These are phyloP conservation scores for Pezicula carpinea DNA, from an alignment of 2,329 filamentous ascomycete genomes.

Conservation along the genomic window DNA sequence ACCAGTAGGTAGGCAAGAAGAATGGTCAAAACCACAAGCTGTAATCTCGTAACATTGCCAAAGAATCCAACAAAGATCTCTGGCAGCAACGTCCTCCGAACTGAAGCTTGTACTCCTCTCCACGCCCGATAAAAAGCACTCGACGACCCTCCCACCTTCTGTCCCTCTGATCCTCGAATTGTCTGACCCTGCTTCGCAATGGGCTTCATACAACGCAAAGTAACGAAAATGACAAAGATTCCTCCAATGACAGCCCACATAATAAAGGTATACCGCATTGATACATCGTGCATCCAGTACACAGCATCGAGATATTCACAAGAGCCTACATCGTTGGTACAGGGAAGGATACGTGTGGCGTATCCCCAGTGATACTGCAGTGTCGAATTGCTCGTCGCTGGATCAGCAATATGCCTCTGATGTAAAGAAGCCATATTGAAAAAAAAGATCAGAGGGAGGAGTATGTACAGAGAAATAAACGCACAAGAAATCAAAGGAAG, in stretches of 20 bases:
- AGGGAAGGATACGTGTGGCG: conserved; percentile 46
- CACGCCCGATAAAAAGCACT: conserved; percentile 21
- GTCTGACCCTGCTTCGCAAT: conserved; percentile 15
- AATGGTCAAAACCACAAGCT: conserved; percentile 56
- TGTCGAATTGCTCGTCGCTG: background rate
- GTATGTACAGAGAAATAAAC: too few species aligned
- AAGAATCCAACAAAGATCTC: conserved; percentile 56
- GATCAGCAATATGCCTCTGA: background rate
- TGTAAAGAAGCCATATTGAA: background rate
- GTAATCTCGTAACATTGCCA: conserved; percentile 62
- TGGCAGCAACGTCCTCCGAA: conserved; percentile 48
- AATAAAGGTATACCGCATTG: conserved; percentile 52
- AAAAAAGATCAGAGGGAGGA: background rate
- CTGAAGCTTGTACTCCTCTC: conserved; percentile 6
- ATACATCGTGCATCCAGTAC: conserved; percentile 47
- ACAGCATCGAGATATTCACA: conserved; percentile 54
- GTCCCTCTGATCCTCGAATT: conserved; percentile 20
- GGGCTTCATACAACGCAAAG: conserved; percentile 28
- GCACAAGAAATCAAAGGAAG: too few species aligned
- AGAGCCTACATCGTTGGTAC: conserved; percentile 51
- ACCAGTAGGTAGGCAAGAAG: conserved; percentile 59
- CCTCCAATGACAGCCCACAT: conserved; percentile 49
- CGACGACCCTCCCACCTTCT: conserved; percentile 13
- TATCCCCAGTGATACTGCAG: conserved; percentile 52
- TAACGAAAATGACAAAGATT: conserved; percentile 37